phyloP scores from a whole-genome alignment of 106 monocot species.

The Hemerocallis citrina region DNA sequence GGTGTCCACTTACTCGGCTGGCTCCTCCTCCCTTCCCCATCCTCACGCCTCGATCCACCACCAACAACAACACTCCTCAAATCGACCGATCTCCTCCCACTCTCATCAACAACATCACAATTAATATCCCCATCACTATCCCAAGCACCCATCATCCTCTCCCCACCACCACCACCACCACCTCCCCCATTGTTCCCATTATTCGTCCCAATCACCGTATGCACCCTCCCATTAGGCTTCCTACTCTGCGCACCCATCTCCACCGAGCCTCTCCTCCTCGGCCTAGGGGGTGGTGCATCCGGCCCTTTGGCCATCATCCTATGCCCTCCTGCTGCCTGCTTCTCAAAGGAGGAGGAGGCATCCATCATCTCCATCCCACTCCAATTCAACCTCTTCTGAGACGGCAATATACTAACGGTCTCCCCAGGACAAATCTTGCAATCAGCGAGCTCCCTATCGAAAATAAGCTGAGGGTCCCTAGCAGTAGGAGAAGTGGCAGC shows the following conservation, averaged over 20 bases:
- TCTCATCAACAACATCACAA: conserved; percentile 34
- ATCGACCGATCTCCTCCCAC: conserved; percentile 8
- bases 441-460: conserved; percentile 28
- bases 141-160: conserved; percentile 7
- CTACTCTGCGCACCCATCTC: not conserved
- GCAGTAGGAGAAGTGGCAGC: conserved; percentile 29
- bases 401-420: conserved; percentile 39
- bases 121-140: conserved; percentile 25
- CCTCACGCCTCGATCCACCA: not conserved
- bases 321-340: conserved; percentile 8
- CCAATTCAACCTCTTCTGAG: conserved; percentile 59
- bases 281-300: conserved; percentile 13
- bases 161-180: conserved; percentile 44
- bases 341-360: no score
- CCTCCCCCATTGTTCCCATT: conserved; percentile 10
- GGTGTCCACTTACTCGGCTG: not conserved
- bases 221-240: conserved; percentile 10
- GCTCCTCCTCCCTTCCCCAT: not conserved
- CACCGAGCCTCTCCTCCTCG: conserved; percentile 2
- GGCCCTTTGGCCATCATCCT: not conserved
- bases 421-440: conserved; percentile 48
- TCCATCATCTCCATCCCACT: conserved; percentile 9
- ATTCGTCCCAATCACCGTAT: conserved; percentile 12
- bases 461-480: conserved; percentile 42
- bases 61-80: conserved; percentile 1